Evolutionary conservation across 495 filamentous ascomycete genomes (phyloP).

Genomic region (Cetradonia linearis): DNA sequence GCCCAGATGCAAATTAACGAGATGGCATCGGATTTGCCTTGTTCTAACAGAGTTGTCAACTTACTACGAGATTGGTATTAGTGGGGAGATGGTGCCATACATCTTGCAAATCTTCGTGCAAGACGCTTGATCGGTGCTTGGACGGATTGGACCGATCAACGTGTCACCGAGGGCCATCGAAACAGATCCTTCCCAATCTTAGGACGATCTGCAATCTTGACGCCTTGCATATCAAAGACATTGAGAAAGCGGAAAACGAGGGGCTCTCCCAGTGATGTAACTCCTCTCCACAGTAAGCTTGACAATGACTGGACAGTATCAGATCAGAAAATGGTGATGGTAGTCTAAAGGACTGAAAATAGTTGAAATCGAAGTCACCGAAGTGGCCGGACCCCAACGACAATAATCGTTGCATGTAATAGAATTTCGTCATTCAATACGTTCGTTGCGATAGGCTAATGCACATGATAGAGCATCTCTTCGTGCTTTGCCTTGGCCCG

Average conservation of each 20-base stretch:
- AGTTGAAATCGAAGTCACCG: neutral
- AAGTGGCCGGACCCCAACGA: neutral
- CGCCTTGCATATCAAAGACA: neutral
- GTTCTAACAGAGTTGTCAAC: neutral
- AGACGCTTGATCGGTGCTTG: neutral
- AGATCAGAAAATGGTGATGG: neutral
- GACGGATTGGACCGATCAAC: neutral
- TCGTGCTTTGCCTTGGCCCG: too few species aligned
- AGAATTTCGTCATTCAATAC: neutral
- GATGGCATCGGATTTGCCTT: neutral
- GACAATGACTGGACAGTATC: neutral
- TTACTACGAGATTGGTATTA: neutral
- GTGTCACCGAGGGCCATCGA: neutral
- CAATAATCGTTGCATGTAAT: neutral
- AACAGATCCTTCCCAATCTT: neutral
- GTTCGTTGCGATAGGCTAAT: neutral
- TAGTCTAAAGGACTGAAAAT: neutral
- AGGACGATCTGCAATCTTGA: neutral
- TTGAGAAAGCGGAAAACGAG: neutral
- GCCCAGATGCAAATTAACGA: neutral
- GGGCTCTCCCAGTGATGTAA: neutral
- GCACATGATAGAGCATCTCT: neutral
- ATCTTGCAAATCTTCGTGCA: neutral
- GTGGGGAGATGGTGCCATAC: neutral
- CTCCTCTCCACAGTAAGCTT: neutral